Base-by-base conservation (phyloP, 768 basidiomycete species). In the Tricholoma hemisulphureum region DNA sequence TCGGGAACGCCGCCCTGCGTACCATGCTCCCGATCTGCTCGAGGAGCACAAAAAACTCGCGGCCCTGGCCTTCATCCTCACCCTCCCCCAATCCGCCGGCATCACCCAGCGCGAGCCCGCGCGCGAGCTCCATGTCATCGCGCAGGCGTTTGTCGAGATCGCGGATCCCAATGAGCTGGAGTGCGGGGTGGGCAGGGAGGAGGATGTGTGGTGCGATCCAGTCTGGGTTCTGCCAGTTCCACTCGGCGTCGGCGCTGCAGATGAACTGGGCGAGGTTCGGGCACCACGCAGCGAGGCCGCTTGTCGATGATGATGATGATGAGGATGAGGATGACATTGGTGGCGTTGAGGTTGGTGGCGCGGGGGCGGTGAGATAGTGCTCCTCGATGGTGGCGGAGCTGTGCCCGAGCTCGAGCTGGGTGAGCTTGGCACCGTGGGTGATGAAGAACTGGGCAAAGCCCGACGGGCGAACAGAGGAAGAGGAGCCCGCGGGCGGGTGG, bases 171-270 rank as follows among this genome's bases (percentile, higher is more conserved):
- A 90, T 90, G 54, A 89, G 77, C 67, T 83, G 72, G 10, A 91
- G 68, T 6, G 73, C 74, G 0, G 82, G 80, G 65, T 91, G 89
- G 1, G 83, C 68, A 16, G 88, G 86, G 20, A 91, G 77, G 6
- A 91, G 73, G 37, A 88, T 77, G 55, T 91, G 89, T 3, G 89
- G 87, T 13, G 89, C 86, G 63, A 90, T 89, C 89, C 88, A 90
- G 65, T 91, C 88, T 0, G 89, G 89, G 52, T 75, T 78, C 62
- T 84, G 79, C 89, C 89, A 90, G 60, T 89, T 87, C 89, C 89
- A 91, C 64, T 88, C 88, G 1, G 88, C 88, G 58, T 90, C 87
- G 1, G 89, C 88, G 43, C 80, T 82, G 65, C 87, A 89, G 50
- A 91, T 86, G 67, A 91, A 87, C 63, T 88, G 80, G 31, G 73